Evolutionary conservation across 164 flowering plant species (phyloP).

Genomic region (Umbellularia californica): DNA sequence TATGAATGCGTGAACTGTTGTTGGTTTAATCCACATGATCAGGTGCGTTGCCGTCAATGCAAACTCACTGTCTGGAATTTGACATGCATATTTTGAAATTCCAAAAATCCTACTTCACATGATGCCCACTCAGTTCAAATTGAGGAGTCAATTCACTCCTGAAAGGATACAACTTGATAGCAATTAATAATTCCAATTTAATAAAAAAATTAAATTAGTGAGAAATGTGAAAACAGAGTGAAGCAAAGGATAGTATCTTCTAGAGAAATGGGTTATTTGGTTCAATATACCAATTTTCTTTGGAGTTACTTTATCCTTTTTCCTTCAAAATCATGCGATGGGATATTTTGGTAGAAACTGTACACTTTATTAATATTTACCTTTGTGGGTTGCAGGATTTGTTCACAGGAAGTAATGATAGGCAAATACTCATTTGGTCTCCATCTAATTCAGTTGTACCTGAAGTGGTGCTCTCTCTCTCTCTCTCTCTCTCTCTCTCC

Average conservation of each 20-base stretch:
- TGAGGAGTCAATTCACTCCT: not conserved
- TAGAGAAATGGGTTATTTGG: too few species aligned
- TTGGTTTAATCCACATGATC: conserved; percentile 75
- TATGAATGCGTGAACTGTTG: conserved; percentile 87
- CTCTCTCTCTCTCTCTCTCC: conserved; percentile 6
- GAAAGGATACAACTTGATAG: not conserved
- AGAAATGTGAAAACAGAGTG: too few species aligned
- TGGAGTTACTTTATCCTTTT: too few species aligned
- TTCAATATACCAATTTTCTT: not conserved
- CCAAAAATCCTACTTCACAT: not conserved
- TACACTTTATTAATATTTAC: not conserved
- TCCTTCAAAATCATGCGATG: too few species aligned
- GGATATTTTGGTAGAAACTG: not conserved
- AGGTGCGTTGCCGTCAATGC: conserved; percentile 37
- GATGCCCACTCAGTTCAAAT: not conserved
- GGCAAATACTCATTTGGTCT: conserved; percentile 94
- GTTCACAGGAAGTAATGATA: conserved; percentile 87
- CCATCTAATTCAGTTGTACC: conserved; percentile 40
- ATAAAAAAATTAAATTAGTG: too few species aligned
- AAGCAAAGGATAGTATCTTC: too few species aligned
- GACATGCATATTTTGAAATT: not conserved
- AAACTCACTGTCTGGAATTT: not conserved
- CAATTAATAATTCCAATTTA: too few species aligned
- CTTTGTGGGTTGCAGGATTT: conserved; percentile 52
- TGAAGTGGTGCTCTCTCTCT: conserved; percentile 43